Evolutionary conservation across 352 stramenopile genomes (phyloP), one percentile per base, ranked within the genome.

Genomic region (Globisporangium recalcitrans): DNA sequence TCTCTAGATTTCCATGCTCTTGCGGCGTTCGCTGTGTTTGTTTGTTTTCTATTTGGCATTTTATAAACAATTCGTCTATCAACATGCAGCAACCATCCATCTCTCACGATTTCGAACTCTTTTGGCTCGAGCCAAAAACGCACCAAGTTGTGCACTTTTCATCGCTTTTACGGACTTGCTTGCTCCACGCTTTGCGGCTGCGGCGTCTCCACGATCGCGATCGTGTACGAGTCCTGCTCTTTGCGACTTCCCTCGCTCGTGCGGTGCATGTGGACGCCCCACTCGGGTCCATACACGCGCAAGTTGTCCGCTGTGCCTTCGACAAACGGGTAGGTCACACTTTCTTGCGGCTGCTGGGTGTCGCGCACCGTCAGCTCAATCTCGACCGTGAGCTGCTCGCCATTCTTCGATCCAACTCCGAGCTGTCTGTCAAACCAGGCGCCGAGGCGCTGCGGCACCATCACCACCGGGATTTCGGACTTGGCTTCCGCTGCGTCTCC

Each of bases 381-480:
- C 13, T 64, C 67, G 22, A 78, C 66, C 7, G 62, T 70, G 6
- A 80, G 16, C 52, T 42, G 42, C 24, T 62, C 60, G 26, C 19
- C 36, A 22, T 62, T 66, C 14, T 49, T 46, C 11, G 27, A 29
- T 0, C 48, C 65, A 14, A 54, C n/a, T 1, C 24, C 34, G n/a
- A 60, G 51, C 24, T 68, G 63, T 11, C 57, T 40, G 19, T 68
- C 63, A 13, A 92, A 75, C 80, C 77, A 92, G 24, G 82, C 74
- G 14, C 80, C 82, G 9, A 84, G 73, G 19, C 82, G 77, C 14
- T 75, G 68, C 22, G 82, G 70, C 11, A 92, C 60, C 82, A 92
- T 90, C 58, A 90, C 73, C 8, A 78, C 75, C 13, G 82, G 80
- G 6, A 89, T 68, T 4, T 65, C 47, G 5, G 84, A 22, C 53